Percentiles rank a stretch among this genome's conserved stretches.
Conservation (phyloP, 768 basidiomycete species). For the Suillus americanus region DNA sequence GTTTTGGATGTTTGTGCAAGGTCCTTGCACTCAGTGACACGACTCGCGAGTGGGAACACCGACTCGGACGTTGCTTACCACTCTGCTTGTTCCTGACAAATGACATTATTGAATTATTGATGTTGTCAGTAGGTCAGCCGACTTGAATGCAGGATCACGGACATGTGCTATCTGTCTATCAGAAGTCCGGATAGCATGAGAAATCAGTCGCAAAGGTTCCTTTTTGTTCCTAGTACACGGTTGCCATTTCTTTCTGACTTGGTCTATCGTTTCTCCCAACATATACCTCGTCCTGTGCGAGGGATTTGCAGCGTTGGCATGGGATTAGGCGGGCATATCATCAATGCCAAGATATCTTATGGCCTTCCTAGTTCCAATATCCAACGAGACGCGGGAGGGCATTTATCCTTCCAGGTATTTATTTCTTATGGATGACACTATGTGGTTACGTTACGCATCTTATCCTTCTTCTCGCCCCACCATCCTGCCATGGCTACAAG, state of each 20-base stretch:
- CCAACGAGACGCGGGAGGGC: not conserved
- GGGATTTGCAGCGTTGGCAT: not conserved
- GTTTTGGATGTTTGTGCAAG: not conserved
- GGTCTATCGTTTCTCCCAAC: not conserved
- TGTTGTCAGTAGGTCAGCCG: not conserved
- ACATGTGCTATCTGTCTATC: not conserved
- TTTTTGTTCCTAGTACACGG: not conserved
- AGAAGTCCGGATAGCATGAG: not conserved
- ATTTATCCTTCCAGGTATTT: not conserved
- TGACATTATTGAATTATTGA: too few relatives aligned
- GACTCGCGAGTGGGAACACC: not conserved
- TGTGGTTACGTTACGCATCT: not conserved
- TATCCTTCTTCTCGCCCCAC: not conserved
- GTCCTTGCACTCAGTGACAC: not conserved
- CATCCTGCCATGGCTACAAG: not conserved
- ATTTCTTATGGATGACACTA: not conserved
- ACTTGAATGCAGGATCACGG: not conserved
- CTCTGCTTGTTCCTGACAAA: not conserved
- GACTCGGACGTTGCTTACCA: not conserved
- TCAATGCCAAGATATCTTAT: not conserved
- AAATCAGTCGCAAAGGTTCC: not conserved
- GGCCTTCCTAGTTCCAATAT: not conserved
- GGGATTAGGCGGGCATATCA: not conserved
- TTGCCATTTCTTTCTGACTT: not conserved
- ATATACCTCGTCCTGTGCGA: not conserved